phyloP scores from a whole-genome alignment of 192 early-diverging fungal species.

The Gryganskiella cystojenkinii region DNA sequence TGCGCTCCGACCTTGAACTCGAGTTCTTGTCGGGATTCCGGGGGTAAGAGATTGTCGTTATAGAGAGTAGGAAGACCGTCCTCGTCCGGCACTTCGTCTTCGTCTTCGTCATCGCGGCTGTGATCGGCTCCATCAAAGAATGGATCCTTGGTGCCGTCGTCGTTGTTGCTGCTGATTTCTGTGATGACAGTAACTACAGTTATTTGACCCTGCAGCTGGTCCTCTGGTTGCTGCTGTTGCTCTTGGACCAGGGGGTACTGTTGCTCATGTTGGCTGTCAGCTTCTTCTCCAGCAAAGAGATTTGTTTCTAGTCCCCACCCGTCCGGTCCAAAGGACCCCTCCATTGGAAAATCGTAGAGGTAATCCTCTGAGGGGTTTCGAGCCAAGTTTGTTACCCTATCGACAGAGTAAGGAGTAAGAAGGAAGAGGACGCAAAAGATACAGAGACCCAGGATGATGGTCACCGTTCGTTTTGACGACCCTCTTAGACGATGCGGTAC shows the following conservation, averaged over 20 bases:
- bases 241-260: too few relatives aligned
- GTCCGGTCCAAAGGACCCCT: too few relatives aligned
- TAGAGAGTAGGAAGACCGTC: slow-evolving; percentile 31
- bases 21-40: slow-evolving; percentile 11
- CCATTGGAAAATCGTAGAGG: too few relatives aligned
- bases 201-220: too few relatives aligned
- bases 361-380: too few relatives aligned
- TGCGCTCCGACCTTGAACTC: slow-evolving; percentile 17
- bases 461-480: slow-evolving; percentile 20
- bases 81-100: background rate
- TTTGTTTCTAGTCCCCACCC: too few relatives aligned
- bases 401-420: slow-evolving; percentile 26
- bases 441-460: slow-evolving; percentile 31
- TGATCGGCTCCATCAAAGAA: background rate
- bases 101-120: background rate
- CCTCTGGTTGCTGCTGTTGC: too few relatives aligned
- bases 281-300: too few relatives aligned
- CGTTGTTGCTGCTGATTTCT: too few relatives aligned
- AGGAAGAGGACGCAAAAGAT: slow-evolving; percentile 21
- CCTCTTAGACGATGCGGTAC: slow-evolving; percentile 7
- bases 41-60: slow-evolving; percentile 19
- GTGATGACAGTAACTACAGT: too few relatives aligned
- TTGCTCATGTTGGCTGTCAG: too few relatives aligned
- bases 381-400: too few relatives aligned
- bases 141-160: background rate